These are phyloP conservation scores for Clavaria fumosa DNA, from an alignment of 768 basidiomycete species.

Conservation along the genomic window DNA sequence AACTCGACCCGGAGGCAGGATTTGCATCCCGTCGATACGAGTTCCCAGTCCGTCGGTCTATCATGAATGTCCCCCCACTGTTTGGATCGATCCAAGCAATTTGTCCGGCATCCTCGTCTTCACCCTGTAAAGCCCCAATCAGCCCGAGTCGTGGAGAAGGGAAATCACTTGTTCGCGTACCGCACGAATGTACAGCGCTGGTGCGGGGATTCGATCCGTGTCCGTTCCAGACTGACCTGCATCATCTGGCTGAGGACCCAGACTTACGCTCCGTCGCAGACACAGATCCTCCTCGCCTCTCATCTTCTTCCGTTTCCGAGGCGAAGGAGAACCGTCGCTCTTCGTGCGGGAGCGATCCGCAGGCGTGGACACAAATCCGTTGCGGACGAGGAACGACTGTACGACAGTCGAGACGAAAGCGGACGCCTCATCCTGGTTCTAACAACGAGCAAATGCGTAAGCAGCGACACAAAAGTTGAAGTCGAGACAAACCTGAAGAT, in stretches of 20 bases:
- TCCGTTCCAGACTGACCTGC: too few species aligned
- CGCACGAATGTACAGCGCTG: slow-evolving; percentile 5
- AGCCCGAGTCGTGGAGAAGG: slow-evolving; percentile 7
- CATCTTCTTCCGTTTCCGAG: slow-evolving; percentile 38
- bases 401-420: slow-evolving; percentile 43
- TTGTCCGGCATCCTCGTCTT: slow-evolving; percentile 18
- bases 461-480: too few species aligned
- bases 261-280: slow-evolving; percentile 1
- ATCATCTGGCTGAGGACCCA: slow-evolving; percentile 5
- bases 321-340: slow-evolving; percentile 19
- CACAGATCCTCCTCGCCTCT: neutral
- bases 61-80: slow-evolving; percentile 40
- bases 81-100: slow-evolving; percentile 49
- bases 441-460: too few species aligned
- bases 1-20: neutral
- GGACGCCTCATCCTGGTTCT: slow-evolving; percentile 46
- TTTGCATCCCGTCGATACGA: slow-evolving; percentile 27
- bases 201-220: too few species aligned
- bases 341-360: slow-evolving; percentile 5
- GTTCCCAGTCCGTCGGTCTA: slow-evolving; percentile 58
- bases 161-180: slow-evolving; percentile 6
- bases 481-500: slow-evolving; percentile 38
- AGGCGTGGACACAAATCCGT: slow-evolving; percentile 35
- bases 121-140: slow-evolving; percentile 7
- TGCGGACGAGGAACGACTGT: slow-evolving; percentile 43